Evolutionary conservation across 352 stramenopile species (phyloP).

Genomic region (Phytophthora agathidicida): DNA sequence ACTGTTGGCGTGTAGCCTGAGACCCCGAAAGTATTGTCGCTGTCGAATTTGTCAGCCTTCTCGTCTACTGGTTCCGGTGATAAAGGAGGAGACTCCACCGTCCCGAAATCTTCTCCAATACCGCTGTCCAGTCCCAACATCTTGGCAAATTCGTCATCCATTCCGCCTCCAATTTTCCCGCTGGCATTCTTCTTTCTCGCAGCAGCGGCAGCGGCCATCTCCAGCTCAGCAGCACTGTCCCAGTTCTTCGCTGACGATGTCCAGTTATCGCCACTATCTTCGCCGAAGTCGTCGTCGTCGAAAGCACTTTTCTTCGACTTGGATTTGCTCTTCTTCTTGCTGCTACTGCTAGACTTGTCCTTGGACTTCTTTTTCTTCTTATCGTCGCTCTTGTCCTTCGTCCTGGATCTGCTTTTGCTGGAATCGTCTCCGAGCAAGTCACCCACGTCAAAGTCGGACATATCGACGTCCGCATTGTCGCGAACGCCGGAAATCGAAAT

Average conservation of each 20-base stretch:
- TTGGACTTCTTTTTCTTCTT: slow-evolving; percentile 44
- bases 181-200: slow-evolving; percentile 46
- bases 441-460: slow-evolving; percentile 62
- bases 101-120: slow-evolving; percentile 1
- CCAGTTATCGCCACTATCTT: slow-evolving; percentile 20
- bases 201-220: slow-evolving; percentile 30
- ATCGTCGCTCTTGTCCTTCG: slow-evolving; percentile 37
- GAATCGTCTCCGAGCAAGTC: slow-evolving; percentile 56
- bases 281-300: slow-evolving; percentile 33
- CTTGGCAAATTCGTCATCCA: slow-evolving; percentile 71
- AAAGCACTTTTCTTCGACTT: slow-evolving; percentile 47
- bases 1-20: slow-evolving; percentile 16
- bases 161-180: slow-evolving; percentile 21
- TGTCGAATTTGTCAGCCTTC: slow-evolving; percentile 22
- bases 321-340: slow-evolving; percentile 53
- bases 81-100: slow-evolving; percentile 4
- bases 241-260: slow-evolving; percentile 22
- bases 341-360: slow-evolving; percentile 36
- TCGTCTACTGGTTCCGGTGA: slow-evolving; percentile 6
- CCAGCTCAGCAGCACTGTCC: slow-evolving; percentile 33
- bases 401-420: slow-evolving; percentile 28
- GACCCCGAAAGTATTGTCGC: slow-evolving; percentile 20
- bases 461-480: slow-evolving; percentile 50
- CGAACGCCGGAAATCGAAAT: slow-evolving; percentile 52
- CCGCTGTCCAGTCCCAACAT: slow-evolving; percentile 51